Conservation (phyloP, 345 rosid species). For the Populus deltoides region DNA sequence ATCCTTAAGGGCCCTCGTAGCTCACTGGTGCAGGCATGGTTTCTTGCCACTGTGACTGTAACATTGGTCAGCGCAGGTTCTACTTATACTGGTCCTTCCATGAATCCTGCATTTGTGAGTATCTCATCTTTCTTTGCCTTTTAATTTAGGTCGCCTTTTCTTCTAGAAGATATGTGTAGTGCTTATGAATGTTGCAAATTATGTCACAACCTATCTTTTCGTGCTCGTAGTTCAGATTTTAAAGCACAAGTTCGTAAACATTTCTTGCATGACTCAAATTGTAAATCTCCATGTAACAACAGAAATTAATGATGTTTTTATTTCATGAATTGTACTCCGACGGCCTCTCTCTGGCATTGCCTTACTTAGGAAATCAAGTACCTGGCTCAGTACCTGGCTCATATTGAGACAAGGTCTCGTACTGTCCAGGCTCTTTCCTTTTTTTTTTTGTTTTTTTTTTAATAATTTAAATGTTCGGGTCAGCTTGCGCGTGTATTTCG, state of each 20-base stretch:
- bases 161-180: neutral
- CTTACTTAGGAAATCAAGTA: too few relatives aligned
- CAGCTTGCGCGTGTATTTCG: too few relatives aligned
- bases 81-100: constrained; percentile 80
- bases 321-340: neutral
- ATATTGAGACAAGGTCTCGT: neutral
- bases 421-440: neutral
- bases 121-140: neutral
- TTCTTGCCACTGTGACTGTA: constrained; percentile 67
- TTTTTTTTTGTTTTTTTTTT: too few relatives aligned
- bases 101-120: constrained; percentile 99
- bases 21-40: constrained; percentile 46
- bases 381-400: too few relatives aligned
- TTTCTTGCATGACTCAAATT: neutral
- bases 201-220: neutral
- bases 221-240: neutral
- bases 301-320: neutral
- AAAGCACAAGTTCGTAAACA: neutral
- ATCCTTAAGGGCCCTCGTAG: constrained; percentile 71
- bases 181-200: neutral
- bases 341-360: neutral
- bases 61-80: constrained; percentile 56
- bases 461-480: too few relatives aligned
- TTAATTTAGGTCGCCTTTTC: neutral
- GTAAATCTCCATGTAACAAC: too few relatives aligned